Evolutionary conservation across 352 stramenopile species (phyloP), one percentile per base, ranked within the genome.

Genomic region (Phytophthora brassicae): DNA sequence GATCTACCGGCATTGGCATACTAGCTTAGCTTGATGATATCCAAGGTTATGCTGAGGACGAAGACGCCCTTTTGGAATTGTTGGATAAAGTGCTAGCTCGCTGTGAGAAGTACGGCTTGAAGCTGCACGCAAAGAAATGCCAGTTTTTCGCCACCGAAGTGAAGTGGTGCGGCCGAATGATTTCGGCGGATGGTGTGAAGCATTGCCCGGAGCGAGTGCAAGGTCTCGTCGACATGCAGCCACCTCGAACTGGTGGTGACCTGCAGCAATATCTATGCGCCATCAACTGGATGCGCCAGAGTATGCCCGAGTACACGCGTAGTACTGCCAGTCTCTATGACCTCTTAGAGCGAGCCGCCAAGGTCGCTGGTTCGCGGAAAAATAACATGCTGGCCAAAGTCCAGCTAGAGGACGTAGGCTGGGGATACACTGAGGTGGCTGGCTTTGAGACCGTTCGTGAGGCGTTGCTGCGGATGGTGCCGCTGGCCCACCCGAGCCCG

Each of bases 111-210:
- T 79, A 52, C 19, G 74, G 64, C 2, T 23, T 78, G 1, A 82
- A 82, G 46, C 29, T 82, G 4, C 53, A 77, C 47, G 63, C 67
- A 2, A 57, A 48, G n/a, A 74, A 80, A 42, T 79, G 70, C 19
- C 0, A 33, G n/a, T 71, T 83, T 28, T 75, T 67, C 35, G 14
- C 23, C 0, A 43, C 8, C 0, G 50, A 75, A 19, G 59, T 64
- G 0, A 60, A 55, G 20, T 78, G 67, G 61, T 74, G 66, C 41
- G 66, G 62, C 0, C 52, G 41, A 5, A 33, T 68, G 1, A 58
- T 80, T 7, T 77, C 67, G 1, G 56, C 28, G 0, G 16, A 26
- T 8, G 67, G 65, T 0, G 41, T 78, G 0, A 17, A 24, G 0
- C 67, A 79, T 19, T 65, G 28, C 24, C 62, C 58, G 4, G 57